phyloP scores from a whole-genome alignment of 306 rosid genomes.

The Heteromeles arbutifolia region DNA sequence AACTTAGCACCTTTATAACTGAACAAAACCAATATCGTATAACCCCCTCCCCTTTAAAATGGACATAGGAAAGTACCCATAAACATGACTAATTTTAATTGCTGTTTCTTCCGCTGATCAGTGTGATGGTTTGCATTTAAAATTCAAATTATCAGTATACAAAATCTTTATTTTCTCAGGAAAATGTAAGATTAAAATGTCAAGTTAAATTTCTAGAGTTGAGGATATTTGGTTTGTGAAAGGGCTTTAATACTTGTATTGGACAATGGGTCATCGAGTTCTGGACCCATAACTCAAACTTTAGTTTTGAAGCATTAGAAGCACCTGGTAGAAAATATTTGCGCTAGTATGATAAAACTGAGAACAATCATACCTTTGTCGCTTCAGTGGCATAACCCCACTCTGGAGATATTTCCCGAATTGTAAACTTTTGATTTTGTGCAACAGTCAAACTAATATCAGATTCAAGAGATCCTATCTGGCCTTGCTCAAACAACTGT shows the following conservation, averaged over 20 bases:
- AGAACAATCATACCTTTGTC: constrained; percentile 55
- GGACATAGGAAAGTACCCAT: not conserved
- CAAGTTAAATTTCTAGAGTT: not conserved
- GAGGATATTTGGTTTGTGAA: not conserved
- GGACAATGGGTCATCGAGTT: not conserved
- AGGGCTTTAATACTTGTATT: not conserved
- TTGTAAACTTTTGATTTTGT: constrained; percentile 67
- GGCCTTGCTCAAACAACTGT: constrained; percentile 40
- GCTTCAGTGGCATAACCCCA: constrained; percentile 66
- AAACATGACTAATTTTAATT: not conserved
- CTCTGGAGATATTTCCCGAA: constrained; percentile 73
- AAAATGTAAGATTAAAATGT: not conserved
- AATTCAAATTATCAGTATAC: not conserved
- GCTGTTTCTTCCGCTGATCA: not conserved
- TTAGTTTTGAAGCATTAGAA: not conserved
- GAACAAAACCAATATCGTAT: not conserved
- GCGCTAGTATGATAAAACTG: not conserved
- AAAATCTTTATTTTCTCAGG: not conserved
- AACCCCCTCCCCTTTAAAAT: not conserved
- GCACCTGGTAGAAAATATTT: not conserved
- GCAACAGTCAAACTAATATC: constrained; percentile 46
- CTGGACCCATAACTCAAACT: not conserved
- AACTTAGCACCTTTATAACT: not conserved
- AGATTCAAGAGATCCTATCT: constrained; percentile 34
- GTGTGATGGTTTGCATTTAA: not conserved